Evolutionary conservation across 495 filamentous ascomycete species (phyloP).

Genomic region (Hyaloscypha hepaticicola): DNA sequence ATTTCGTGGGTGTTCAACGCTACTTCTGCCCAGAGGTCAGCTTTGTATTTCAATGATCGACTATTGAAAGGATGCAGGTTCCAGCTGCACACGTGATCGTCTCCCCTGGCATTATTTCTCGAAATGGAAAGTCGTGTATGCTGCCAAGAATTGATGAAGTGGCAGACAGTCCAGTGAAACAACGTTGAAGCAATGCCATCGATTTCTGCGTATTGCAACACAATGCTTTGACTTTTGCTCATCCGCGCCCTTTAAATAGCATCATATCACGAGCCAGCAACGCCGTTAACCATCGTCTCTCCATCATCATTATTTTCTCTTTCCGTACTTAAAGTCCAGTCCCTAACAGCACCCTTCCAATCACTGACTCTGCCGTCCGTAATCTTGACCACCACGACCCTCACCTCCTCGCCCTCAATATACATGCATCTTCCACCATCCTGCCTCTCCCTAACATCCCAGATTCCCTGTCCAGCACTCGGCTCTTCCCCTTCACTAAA

Average conservation of each 20-base stretch:
- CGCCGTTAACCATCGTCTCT: slow-evolving; percentile 41
- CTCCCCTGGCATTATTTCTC: too few relatives aligned
- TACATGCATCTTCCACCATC: slow-evolving; percentile 57
- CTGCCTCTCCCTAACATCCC: slow-evolving; percentile 26
- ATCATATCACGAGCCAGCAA: slow-evolving; percentile 23
- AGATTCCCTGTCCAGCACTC: slow-evolving; percentile 15
- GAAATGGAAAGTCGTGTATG: too few relatives aligned
- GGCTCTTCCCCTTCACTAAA: slow-evolving; percentile 50
- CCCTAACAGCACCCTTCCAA: slow-evolving; percentile 76
- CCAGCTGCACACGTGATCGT: too few relatives aligned
- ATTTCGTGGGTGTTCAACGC: too few relatives aligned
- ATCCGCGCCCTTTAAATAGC: neutral
- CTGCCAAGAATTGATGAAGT: too few relatives aligned
- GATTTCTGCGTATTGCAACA: neutral
- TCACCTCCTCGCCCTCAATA: slow-evolving; percentile 67
- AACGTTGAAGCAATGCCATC: neutral
- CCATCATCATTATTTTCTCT: slow-evolving; percentile 10
- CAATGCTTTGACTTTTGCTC: neutral
- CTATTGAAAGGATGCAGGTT: too few relatives aligned
- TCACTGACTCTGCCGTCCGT: slow-evolving; percentile 75
- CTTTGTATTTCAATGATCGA: too few relatives aligned
- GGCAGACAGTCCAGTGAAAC: neutral
- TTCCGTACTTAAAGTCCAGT: slow-evolving; percentile 54
- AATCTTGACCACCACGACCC: slow-evolving; percentile 72
- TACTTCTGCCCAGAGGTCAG: too few relatives aligned